Percentiles rank a stretch among this genome's conserved stretches.
Evolutionary conservation across 805 yeast species (phyloP).

Genomic region (Wickerhamiella occidentalis): DNA sequence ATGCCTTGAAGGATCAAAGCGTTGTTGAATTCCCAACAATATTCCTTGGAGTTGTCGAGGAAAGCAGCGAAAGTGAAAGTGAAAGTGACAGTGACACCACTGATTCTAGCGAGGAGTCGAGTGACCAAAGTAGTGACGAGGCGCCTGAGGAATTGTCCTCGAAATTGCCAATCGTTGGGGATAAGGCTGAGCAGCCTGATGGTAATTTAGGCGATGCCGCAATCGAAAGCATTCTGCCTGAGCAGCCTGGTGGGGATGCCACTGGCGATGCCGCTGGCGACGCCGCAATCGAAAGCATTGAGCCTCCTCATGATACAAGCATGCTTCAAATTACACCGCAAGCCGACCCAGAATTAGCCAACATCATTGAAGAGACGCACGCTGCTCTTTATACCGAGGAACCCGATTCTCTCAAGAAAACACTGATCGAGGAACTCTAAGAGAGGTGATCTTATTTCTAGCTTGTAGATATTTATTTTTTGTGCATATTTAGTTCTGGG

Average conservation of each 20-base stretch:
- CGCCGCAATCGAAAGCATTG: not conserved
- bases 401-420: not conserved
- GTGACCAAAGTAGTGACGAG: not conserved
- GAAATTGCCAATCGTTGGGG: not conserved
- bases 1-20: conserved; percentile 40
- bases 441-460: not conserved
- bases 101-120: conserved; percentile 13
- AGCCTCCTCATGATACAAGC: not conserved
- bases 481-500: not conserved
- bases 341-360: not conserved
- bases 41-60: conserved; percentile 14
- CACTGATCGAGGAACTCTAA: not conserved
- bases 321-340: not conserved
- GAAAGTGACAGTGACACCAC: no score
- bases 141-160: conserved; percentile 3
- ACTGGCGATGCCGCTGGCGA: no score
- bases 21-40: conserved; percentile 75
- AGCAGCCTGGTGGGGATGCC: no score
- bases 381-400: not conserved
- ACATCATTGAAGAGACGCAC: not conserved
- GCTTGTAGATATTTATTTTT: conserved; percentile 2
- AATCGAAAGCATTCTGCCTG: no score
- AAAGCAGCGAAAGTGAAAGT: conserved; percentile 15
- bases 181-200: not conserved
- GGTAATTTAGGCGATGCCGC: no score